Evolutionary conservation across 2,329 filamentous ascomycete species (phyloP).

Genomic region (Pseudohalonectria lignicola): DNA sequence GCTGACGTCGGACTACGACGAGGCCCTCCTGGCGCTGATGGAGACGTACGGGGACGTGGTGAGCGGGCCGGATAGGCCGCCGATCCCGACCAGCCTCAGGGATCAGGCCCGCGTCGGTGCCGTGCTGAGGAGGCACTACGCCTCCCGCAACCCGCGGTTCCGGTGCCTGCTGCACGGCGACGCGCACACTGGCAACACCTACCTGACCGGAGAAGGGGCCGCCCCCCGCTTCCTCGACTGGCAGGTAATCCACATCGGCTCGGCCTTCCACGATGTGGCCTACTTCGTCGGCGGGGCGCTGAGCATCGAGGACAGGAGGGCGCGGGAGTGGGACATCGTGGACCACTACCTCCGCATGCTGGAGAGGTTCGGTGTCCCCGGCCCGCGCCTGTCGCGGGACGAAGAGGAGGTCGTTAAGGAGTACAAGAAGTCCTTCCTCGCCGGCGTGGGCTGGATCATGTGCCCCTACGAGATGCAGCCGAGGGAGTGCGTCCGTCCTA

Average conservation of each 20-base stretch:
- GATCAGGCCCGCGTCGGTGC: conserved; percentile 16
- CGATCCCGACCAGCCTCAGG: conserved; percentile 14
- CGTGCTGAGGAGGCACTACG: conserved; percentile 19
- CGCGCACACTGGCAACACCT: conserved; percentile 22
- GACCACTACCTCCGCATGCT: conserved; percentile 20
- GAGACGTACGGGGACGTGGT: conserved; percentile 14
- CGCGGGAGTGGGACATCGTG: conserved; percentile 19
- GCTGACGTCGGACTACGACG: conserved; percentile 15
- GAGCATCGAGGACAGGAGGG: conserved; percentile 19
- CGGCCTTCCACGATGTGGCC: conserved; percentile 22
- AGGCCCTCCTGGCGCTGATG: conserved; percentile 13
- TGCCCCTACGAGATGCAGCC: conserved; percentile 17
- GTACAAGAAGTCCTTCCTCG: conserved; percentile 15
- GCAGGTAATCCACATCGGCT: conserved; percentile 22
- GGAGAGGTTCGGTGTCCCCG: conserved; percentile 12
- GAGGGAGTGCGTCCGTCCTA: conserved; percentile 9
- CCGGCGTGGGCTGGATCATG: conserved; percentile 17
- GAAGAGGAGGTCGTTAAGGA: conserved; percentile 15
- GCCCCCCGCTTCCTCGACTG: conserved; percentile 22
- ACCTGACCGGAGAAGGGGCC: conserved; percentile 8
- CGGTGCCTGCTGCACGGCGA: conserved; percentile 22
- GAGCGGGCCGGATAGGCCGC: conserved; percentile 13
- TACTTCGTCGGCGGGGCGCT: conserved; percentile 22
- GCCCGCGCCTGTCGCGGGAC: conserved; percentile 10
- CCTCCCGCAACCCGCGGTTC: conserved; percentile 18